Percentiles rank a stretch among this genome's conserved stretches.
phyloP scores from a whole-genome alignment of 1,139 yeast genomes.

The Scheffersomyces quercinus region DNA sequence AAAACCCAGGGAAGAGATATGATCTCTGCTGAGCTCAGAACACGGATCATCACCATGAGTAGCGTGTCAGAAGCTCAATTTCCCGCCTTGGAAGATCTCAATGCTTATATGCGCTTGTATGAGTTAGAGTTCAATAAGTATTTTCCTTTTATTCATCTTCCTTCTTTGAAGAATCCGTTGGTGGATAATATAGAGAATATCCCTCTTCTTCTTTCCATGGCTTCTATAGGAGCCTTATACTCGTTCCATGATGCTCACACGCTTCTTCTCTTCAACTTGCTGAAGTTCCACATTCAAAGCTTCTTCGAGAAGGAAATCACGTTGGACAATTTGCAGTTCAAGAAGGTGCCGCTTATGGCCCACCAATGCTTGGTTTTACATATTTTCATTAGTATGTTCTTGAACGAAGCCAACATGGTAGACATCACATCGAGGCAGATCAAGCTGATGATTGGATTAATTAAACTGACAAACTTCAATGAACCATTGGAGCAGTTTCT shows the following conservation, averaged over 20 bases:
- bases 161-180: slow-evolving; percentile 58
- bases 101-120: slow-evolving; percentile 68
- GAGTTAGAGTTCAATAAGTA: slow-evolving; percentile 76
- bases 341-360: slow-evolving; percentile 81
- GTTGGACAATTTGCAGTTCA: slow-evolving; percentile 48
- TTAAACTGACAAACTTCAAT: slow-evolving; percentile 74
- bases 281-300: slow-evolving; percentile 75
- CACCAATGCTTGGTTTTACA: slow-evolving; percentile 82
- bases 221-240: slow-evolving; percentile 87
- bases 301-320: slow-evolving; percentile 63
- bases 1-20: background rate
- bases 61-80: slow-evolving; percentile 57
- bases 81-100: slow-evolving; percentile 74
- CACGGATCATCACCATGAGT: slow-evolving; percentile 53
- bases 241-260: slow-evolving; percentile 81
- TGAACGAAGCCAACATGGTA: slow-evolving; percentile 71
- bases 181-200: slow-evolving; percentile 62
- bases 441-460: slow-evolving; percentile 74
- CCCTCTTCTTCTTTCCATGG: slow-evolving; percentile 78
- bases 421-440: slow-evolving; percentile 76
- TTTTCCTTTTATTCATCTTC: slow-evolving; percentile 81
- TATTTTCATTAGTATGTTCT: slow-evolving; percentile 79
- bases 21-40: slow-evolving; percentile 54
- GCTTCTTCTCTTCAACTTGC: slow-evolving; percentile 70
- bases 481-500: slow-evolving; percentile 64